A percentile compares a stretch with the other conserved stretches of the same genome.
Conservation (phyloP, 1,284 basidiomycete species). For the Fomitopsis betulina region DNA sequence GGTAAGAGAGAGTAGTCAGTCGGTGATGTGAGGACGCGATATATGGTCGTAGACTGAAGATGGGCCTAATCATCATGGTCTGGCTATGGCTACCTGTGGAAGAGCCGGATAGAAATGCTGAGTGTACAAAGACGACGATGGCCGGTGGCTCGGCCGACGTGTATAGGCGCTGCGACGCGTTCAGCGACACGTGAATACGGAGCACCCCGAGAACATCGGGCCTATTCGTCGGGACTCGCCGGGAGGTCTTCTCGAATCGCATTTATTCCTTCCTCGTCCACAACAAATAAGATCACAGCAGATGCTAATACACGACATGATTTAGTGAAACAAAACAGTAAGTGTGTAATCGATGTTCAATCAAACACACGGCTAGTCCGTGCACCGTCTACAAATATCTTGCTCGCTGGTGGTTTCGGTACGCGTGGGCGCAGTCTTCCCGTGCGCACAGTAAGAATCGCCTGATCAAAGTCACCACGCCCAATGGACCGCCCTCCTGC, state of each 20-base stretch:
- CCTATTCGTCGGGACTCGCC: too few relatives aligned
- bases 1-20: constrained; percentile 6
- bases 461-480: constrained; percentile 76
- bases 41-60: constrained; percentile 8
- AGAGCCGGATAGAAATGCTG: not conserved
- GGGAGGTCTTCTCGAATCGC: too few relatives aligned
- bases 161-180: too few relatives aligned
- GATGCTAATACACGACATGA: not conserved
- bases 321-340: constrained; percentile 12
- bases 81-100: not conserved
- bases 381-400: constrained; percentile 77
- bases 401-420: constrained; percentile 51
- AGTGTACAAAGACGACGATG: too few relatives aligned
- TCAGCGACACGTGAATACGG: too few relatives aligned
- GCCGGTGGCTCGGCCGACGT: too few relatives aligned
- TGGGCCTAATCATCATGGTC: not conserved
- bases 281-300: not conserved
- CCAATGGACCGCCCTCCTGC: constrained; percentile 50
- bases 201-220: too few relatives aligned
- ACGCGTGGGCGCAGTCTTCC: constrained; percentile 55
- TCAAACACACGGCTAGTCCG: constrained; percentile 37
- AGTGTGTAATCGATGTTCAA: not conserved
- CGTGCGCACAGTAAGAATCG: constrained; percentile 74
- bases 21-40: constrained; percentile 8
- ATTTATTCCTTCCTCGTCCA: not conserved